Conservation (phyloP, 2,329 filamentous ascomycete genomes). For the Coccinonectria pachysandricola region DNA sequence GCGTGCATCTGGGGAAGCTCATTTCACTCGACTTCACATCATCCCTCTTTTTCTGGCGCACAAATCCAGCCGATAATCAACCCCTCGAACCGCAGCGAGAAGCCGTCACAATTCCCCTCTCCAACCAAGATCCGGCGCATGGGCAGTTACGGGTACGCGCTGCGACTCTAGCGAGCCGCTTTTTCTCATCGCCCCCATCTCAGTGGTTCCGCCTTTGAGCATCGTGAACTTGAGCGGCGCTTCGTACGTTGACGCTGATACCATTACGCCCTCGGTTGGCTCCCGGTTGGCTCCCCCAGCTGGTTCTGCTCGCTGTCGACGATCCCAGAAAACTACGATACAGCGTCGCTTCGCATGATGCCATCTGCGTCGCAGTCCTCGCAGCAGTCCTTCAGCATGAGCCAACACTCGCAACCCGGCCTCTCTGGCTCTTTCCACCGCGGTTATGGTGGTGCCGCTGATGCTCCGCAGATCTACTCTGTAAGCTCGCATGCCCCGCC, state of each 20-base stretch:
- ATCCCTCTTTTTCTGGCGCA: conserved; percentile 17
- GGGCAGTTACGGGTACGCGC: conserved; percentile 8
- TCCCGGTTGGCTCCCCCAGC: too few species aligned
- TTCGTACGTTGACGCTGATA: too few species aligned
- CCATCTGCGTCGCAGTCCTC: conserved; percentile 40
- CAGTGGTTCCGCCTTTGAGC: conserved; percentile 4
- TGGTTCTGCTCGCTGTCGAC: too few species aligned
- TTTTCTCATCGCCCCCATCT: conserved; percentile 1
- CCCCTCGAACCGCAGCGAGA: conserved; percentile 6
- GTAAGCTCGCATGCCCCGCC: conserved; percentile 28
- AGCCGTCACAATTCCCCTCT: too few species aligned
- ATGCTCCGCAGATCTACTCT: conserved; percentile 51
- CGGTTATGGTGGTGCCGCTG: conserved; percentile 23
- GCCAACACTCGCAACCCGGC: conserved; percentile 39
- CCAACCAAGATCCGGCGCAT: too few species aligned
- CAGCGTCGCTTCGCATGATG: conserved; percentile 15
- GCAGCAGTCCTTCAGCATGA: conserved; percentile 48
- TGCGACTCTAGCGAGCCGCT: conserved; percentile 10
- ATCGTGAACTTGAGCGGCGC: conserved; percentile 5
- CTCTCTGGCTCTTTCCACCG: conserved; percentile 28
- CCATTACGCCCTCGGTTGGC: too few species aligned
- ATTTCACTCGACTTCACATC: conserved; percentile 20
- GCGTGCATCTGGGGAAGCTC: conserved; percentile 16
- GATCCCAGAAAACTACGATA: conserved; percentile 1
- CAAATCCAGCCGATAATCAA: conserved; percentile 9